Base-by-base conservation (phyloP, 2,329 filamentous ascomycete species). In the Fusarium sp. region DNA sequence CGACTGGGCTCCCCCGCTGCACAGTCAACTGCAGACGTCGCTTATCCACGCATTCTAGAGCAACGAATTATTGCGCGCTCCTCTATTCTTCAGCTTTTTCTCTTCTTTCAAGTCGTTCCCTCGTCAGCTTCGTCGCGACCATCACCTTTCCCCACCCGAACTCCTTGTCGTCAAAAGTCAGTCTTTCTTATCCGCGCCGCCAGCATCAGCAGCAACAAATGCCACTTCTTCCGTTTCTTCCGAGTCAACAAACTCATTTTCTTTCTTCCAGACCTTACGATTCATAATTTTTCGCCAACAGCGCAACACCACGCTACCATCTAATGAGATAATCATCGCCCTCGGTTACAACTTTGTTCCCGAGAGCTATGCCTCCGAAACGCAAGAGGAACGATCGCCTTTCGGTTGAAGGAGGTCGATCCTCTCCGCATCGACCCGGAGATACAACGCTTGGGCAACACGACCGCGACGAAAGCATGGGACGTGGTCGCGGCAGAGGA, bases 391-490 rank as follows among this genome's bases (percentile, higher is more conserved):
- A 82, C 75, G 85, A 88, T 48, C 81, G 86, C 69, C 78, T 78
- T 52, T 80, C 81, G 63, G 78, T 79, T 66, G 86, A 89, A 60
- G 82, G 80, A 58, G 80, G 79, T 67, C 83, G 89, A 63, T 88
- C 88, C 20, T 86, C 89, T 51, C 89, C 90, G 52, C 88, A 91
- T 78, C 87, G 88, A 34, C 88, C 89, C 46, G 84, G 82, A 53
- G 86, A 90, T 71, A 85, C 85, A 8, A 75, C 79, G 39, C 75
- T 89, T 56, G 87, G 81, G 43, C 87, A 89, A 66, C 87, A 90
- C 76, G 88, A 91, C 56, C 79, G 85, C 78, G 84, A 85, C 68
- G 83, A 87, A 74, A 81, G 80, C 39, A 78, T 80, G 69, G 82
- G 81, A 49, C 78, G 82, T 63, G 80, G 84, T 66, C 83, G 85